Evolutionary conservation across 306 rosid genomes (phyloP).

Genomic region (Cyclanthera cordifolia): DNA sequence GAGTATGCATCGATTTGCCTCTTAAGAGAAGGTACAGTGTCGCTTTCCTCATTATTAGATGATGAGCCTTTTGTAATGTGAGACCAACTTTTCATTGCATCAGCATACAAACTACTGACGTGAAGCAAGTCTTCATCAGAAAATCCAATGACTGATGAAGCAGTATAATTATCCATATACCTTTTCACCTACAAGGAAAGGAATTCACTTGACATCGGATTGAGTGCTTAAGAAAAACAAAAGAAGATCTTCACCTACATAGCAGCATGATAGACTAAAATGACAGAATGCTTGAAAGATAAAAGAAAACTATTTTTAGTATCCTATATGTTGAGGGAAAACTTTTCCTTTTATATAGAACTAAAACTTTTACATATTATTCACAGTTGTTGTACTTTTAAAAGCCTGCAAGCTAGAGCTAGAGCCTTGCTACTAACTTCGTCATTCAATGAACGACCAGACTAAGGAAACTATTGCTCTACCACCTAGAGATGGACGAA

Average conservation of each 20-base stretch:
- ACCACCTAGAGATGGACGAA: background rate
- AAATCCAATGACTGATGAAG: slow-evolving; percentile 83
- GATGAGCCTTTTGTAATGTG: no score
- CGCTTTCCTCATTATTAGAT: slow-evolving; percentile 17
- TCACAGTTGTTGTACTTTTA: slow-evolving; percentile 1
- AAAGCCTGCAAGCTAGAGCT: background rate
- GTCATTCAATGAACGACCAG: background rate
- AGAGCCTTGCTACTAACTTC: background rate
- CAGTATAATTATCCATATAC: slow-evolving; percentile 74
- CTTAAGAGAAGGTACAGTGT: slow-evolving; percentile 40
- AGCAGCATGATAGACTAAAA: background rate
- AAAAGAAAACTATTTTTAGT: background rate
- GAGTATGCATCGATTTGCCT: slow-evolving; percentile 57
- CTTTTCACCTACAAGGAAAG: slow-evolving; percentile 61
- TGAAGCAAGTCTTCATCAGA: slow-evolving; percentile 64
- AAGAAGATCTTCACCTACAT: background rate
- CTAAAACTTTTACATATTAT: background rate
- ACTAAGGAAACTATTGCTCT: background rate
- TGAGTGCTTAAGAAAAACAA: background rate
- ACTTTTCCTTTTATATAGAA: background rate
- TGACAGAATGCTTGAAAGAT: background rate
- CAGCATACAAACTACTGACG: slow-evolving; percentile 39
- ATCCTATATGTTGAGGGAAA: slow-evolving; percentile 1
- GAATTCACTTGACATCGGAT: background rate
- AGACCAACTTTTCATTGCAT: background rate